Base-by-base conservation (phyloP, 768 basidiomycete genomes). In the Rhodotorula toruloides region DNA sequence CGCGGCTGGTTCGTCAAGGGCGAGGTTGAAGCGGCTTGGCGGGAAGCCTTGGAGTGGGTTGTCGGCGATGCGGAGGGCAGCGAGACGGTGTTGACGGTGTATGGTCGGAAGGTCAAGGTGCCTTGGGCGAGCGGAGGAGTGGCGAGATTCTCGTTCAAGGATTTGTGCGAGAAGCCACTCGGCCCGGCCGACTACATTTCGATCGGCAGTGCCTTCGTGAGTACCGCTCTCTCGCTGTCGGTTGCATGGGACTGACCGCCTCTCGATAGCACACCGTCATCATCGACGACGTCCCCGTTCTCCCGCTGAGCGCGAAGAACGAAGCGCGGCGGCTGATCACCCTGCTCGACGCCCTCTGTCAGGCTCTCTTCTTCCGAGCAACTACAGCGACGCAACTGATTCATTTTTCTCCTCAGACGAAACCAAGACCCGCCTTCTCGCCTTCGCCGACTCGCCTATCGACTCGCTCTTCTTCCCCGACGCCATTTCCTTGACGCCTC, bases 111-210 rank as follows among this genome's bases (percentile, higher is more conserved):
- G 4, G 63, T 86, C 11, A 58, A 53, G 13, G 78, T 84, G 5
- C 83, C 83, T 19, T 81, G 80, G 79, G 72, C 73, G 1, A 79
- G 39, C 3, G 71, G 76, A 11, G 77, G 75, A 2, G 75, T 79
- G 1, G 82, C 81, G 61, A 78, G 80, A 40, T 83, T 83, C 68
- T 77, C 80, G 2, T 85, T 86, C 72, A 65, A 77, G 11, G 79
- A 84, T 39, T 78, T 85, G 1, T 85, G 84, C 68, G 79, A 79
- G 39, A 67, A 81, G 78, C 79, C 82, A 0, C 77, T 85, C 4
- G 84, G 83, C 0, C 79, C 83, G 9, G 84, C 84, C 4, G 83
- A 85, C 75, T 85, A 84, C 75, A 77, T 85, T 56, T 81, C 83
- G 11, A 73, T 85, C 16, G 81, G 83, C 0, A 80, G 81, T 0